phyloP scores from a whole-genome alignment of 2,329 filamentous ascomycete genomes.

The Fusarium palustre region DNA sequence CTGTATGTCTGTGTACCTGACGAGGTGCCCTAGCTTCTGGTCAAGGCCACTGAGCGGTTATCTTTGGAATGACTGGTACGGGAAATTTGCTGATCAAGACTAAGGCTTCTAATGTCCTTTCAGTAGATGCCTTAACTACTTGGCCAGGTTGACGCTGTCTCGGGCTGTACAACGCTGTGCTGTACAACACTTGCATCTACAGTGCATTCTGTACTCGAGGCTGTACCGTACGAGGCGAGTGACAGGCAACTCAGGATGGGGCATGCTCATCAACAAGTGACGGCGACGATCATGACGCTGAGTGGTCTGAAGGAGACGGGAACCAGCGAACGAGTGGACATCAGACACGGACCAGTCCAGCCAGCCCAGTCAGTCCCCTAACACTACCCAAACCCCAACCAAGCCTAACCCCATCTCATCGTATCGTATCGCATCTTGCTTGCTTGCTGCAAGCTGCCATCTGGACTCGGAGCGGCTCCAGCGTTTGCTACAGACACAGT shows the following conservation, averaged over 20 bases:
- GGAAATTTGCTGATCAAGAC: conserved; percentile 10
- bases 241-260: conserved; percentile 32
- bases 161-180: conserved; percentile 19
- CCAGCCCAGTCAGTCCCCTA: conserved; percentile 4
- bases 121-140: conserved; percentile 3
- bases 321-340: conserved; percentile 47
- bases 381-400: background rate
- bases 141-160: conserved; percentile 26
- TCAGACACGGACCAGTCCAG: conserved; percentile 33
- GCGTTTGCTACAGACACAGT: conserved; percentile 25
- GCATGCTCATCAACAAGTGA: conserved; percentile 36
- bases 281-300: conserved; percentile 45
- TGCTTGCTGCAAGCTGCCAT: conserved; percentile 27
- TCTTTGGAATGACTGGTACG: conserved; percentile 16
- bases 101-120: conserved; percentile 4
- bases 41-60: conserved; percentile 32
- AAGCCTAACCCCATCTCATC: conserved; percentile 7
- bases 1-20: conserved; percentile 22
- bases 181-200: conserved; percentile 15
- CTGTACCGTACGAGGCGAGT: conserved; percentile 26
- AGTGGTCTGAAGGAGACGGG: conserved; percentile 34
- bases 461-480: conserved; percentile 30
- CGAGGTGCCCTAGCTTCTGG: conserved; percentile 35
- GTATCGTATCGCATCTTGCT: conserved; percentile 36
- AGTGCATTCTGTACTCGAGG: conserved; percentile 8